Base-by-base conservation (phyloP, 805 yeast genomes). In the Schwanniomyces sp. region DNA sequence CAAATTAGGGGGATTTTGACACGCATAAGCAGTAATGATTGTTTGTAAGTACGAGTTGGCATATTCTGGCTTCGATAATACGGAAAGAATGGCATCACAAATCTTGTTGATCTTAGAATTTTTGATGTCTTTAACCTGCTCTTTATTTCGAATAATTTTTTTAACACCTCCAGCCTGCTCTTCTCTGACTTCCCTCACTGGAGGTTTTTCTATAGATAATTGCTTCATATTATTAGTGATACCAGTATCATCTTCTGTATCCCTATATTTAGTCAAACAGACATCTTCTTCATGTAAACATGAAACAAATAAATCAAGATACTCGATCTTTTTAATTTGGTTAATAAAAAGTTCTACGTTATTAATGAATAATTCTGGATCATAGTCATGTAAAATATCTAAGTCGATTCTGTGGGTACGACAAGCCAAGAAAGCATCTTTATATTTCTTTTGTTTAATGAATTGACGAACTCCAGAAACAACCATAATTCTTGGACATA, bases 401-500 rank as follows among this genome's bases (percentile, higher is more conserved):
- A 94, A 69, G 59, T 92, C 92, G 49, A 94, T 87, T 66, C 99
- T 81, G 64, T 94, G 97, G 1, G 90, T 83, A 53, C 97, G 82
- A 70, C 98, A 94, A 7, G 85, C 79, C 39, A 80, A 55, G 57
- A 92, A 91, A 0, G 99, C 99, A n/a, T 75, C 75, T 41, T 69
- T 72, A 58, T 86, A 94, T 30, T 81, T 70, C 48, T 67, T 73
- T 0, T 72, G 68, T 29, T 77, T 72, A 51, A 94, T 89, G 54
- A 78, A 76, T 29, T 78, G 74, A 54, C 99, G 79, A 24, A 94
- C 95, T 18, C 86, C 94, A 10, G 88, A 79, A 34, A 94, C 70
- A 3, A 92, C 96, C 86, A 94, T 84, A 40, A 94, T 87, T 64
- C 99, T 79, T 11, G 99, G 99, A 59, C 82, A 85, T 16, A 94